Conservation (phyloP, 2,329 filamentous ascomycete genomes). For the Fusarium keratoplasticum region DNA sequence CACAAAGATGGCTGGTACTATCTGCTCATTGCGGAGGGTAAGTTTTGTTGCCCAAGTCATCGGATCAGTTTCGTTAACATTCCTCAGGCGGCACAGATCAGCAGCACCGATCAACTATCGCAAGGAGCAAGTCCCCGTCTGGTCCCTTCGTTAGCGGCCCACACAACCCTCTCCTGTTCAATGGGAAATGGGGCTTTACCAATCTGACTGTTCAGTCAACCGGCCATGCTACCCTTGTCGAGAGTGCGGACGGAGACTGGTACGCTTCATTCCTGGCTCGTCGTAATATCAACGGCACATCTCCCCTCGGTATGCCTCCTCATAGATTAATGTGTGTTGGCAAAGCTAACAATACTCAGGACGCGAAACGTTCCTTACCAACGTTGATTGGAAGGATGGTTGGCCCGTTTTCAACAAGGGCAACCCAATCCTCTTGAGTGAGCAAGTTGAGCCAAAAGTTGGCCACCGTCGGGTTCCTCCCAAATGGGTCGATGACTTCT, state of each 20-base stretch:
- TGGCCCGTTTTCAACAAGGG: background rate
- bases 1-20: background rate
- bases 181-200: background rate
- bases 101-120: background rate
- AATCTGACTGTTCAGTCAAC: background rate
- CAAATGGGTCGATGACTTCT: background rate
- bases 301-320: background rate
- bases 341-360: background rate
- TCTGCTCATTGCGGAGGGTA: background rate
- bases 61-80: background rate
- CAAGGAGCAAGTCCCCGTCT: background rate
- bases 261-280: background rate
- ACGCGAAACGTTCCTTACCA: background rate
- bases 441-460: background rate
- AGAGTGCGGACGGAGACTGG: background rate
- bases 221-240: background rate
- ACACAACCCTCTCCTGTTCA: background rate
- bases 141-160: background rate
- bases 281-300: background rate
- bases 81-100: background rate
- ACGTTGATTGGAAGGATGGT: background rate
- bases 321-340: too few species aligned
- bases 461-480: background rate
- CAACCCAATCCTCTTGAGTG: background rate
- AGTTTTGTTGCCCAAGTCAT: background rate